These are phyloP conservation scores for Tolypocladium endophyticum DNA, from an alignment of 2,329 filamentous ascomycete species.

Conservation along the genomic window DNA sequence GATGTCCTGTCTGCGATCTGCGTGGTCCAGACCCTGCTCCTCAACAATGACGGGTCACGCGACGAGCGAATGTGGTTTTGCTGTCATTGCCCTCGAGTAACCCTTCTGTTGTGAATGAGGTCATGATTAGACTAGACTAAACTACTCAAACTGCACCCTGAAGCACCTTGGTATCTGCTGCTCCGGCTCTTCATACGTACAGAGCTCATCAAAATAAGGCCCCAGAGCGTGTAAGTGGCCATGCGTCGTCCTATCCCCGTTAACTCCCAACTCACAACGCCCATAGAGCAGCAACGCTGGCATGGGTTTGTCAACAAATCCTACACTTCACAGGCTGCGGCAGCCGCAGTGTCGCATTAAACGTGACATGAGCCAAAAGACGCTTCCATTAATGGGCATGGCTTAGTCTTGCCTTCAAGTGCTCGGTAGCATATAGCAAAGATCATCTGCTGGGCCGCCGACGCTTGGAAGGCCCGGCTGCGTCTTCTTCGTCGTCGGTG, in stretches of 20 bases:
- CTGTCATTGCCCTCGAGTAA: neutral
- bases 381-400: neutral
- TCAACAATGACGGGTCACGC: neutral
- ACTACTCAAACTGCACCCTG: neutral
- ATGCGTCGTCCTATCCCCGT: neutral
- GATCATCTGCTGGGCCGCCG: neutral
- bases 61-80: neutral
- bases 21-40: neutral
- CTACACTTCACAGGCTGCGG: neutral
- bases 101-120: neutral
- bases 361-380: neutral
- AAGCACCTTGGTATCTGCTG: neutral
- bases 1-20: neutral
- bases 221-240: neutral
- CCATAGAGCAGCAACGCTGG: neutral
- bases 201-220: neutral
- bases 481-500: slow-evolving; percentile 8
- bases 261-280: neutral
- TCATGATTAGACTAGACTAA: neutral
- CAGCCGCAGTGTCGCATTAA: neutral
- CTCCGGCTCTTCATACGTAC: neutral
- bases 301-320: neutral
- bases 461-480: slow-evolving; percentile 1
- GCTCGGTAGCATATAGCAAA: neutral
- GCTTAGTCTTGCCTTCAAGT: neutral